These are phyloP conservation scores for Tagetes erecta DNA, from an alignment of 129 eudicot species.

Conservation along the genomic window DNA sequence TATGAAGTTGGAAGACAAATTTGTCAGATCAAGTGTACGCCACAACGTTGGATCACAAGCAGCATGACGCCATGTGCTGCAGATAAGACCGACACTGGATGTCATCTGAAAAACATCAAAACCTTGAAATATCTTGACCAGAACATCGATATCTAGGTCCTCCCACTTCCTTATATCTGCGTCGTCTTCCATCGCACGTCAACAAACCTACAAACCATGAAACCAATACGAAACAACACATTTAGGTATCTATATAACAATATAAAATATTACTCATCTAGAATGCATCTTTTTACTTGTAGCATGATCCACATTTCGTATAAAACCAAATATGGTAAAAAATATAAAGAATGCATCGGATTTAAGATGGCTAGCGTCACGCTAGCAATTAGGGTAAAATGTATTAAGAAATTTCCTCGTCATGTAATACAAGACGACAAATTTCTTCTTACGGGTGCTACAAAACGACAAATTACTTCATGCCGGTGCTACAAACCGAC, in stretches of 20 bases:
- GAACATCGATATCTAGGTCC: slow-evolving; percentile 50
- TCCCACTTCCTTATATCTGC: slow-evolving; percentile 45
- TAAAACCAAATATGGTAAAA: background rate
- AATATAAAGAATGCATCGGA: background rate
- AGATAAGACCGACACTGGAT: slow-evolving; percentile 49
- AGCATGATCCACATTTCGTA: background rate
- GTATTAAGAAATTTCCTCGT: no score
- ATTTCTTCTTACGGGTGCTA: background rate
- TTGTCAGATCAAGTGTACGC: slow-evolving; percentile 63
- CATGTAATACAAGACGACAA: background rate
- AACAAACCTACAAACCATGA: slow-evolving; percentile 16
- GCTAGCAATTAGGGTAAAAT: background rate
- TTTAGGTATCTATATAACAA: background rate
- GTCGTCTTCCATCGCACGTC: slow-evolving; percentile 43
- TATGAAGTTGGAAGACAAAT: slow-evolving; percentile 57
- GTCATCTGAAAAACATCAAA: slow-evolving; percentile 45
- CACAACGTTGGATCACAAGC: slow-evolving; percentile 65
- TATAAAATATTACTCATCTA: background rate
- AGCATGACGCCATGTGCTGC: slow-evolving; percentile 66
- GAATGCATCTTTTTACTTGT: background rate
- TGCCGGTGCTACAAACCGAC: background rate
- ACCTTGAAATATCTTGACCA: slow-evolving; percentile 47
- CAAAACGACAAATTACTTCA: background rate
- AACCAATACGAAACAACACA: background rate
- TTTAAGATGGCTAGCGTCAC: background rate